Evolutionary conservation across 2,329 filamentous ascomycete genomes (phyloP), one percentile per base, ranked within the genome.

Genomic region (Sporothrix phasma): DNA sequence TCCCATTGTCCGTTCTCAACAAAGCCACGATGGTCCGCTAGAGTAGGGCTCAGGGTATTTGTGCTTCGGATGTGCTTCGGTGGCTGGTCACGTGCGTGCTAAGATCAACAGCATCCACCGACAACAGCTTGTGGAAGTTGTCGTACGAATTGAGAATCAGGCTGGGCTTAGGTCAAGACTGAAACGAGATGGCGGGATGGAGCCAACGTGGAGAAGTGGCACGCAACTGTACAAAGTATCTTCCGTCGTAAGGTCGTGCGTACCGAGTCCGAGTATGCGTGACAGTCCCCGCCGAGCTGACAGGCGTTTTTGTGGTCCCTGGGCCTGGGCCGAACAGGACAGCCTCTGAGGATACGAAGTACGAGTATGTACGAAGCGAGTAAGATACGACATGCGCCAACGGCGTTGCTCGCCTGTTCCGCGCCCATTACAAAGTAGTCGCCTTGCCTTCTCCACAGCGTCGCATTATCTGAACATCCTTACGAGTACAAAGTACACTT

Each of bases 401-500:
- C 24, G n/a, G 10, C 26, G 24, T n/a, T 51, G 47, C 26, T n/a
- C 29, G 15, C 24, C 5, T 41, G 22, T 34, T 46, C 56, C 58
- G 41, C n/a, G 43, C 41, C 39, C n/a, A n/a, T n/a, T n/a, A n/a
- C n/a, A n/a, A n/a, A n/a, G n/a, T 58, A 17, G 34, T 34, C 53
- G 37, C 54, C n/a, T 24, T 29, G 37, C 37, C 15, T 59, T 59
- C 39, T 61, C 43, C 29, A 47, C 58, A 61, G 58, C 58, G 58
- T 61, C 43, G 58, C 58, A 61, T 61, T 61, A 22, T 60, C 41
- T 46, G 56, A 46, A 29, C 56, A 60, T 41, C 56, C 39, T 60
- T 37, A 37, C 24, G 24, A 39, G 17, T 34, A 19, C 17, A n/a
- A n/a, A n/a, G n/a, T n/a, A n/a, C n/a, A n/a, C n/a, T n/a, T n/a